Evolutionary conservation across 1,284 basidiomycete species (phyloP).

Genomic region (Puccinia novopanici): DNA sequence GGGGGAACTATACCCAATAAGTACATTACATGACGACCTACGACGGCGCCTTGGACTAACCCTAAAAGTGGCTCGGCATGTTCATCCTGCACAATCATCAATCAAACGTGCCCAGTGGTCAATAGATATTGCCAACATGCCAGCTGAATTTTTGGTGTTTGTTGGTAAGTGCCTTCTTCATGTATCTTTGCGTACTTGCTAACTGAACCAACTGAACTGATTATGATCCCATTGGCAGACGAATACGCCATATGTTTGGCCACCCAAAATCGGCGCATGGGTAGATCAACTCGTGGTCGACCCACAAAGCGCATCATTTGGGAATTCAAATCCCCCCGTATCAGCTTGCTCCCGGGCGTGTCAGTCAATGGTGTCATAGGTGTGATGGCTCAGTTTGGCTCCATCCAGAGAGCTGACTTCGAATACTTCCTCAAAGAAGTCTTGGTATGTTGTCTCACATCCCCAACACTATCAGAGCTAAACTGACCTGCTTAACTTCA

Average conservation of each 20-base stretch:
- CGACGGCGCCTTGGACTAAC: not conserved
- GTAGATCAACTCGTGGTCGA: not conserved
- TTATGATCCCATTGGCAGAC: not conserved
- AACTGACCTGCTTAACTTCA: too few relatives aligned
- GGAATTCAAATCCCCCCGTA: not conserved
- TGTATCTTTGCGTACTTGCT: not conserved
- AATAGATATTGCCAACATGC: too few relatives aligned
- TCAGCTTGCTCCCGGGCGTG: not conserved
- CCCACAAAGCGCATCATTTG: not conserved
- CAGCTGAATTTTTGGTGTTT: not conserved
- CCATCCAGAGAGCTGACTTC: too few relatives aligned
- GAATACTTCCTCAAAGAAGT: too few relatives aligned
- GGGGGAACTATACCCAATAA: too few relatives aligned
- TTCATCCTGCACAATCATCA: not conserved
- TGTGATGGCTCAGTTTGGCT: too few relatives aligned
- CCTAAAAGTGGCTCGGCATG: not conserved
- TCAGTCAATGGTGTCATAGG: not conserved
- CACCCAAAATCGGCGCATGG: not conserved
- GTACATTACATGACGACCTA: not conserved
- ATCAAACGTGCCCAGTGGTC: too few relatives aligned
- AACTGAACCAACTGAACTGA: not conserved
- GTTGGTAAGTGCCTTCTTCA: not conserved
- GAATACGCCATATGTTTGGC: not conserved
- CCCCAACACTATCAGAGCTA: too few relatives aligned
- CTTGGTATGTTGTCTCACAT: too few relatives aligned